A percentile compares a stretch with the other conserved stretches of the same genome.
Conservation (phyloP, 2,329 filamentous ascomycete species). For the Magnaporthales sp. region DNA sequence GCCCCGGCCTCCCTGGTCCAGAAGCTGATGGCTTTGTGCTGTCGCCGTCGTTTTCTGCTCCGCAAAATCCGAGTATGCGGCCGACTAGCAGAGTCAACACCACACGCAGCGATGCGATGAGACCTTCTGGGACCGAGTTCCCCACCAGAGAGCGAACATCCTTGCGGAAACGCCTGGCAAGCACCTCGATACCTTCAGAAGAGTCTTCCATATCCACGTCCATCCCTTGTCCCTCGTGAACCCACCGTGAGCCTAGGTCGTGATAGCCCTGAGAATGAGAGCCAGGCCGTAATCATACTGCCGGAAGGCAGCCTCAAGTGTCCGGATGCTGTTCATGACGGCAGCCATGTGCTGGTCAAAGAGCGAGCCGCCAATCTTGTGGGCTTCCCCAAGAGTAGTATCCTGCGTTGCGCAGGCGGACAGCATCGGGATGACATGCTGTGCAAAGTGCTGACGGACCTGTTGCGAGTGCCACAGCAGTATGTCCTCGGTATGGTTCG, state of each 20-base stretch:
- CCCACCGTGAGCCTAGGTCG: constrained; percentile 13
- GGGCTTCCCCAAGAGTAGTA: constrained; percentile 4
- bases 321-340: constrained; percentile 39
- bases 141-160: constrained; percentile 58
- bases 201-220: constrained; percentile 16
- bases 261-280: constrained; percentile 34
- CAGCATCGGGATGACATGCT: constrained; percentile 49
- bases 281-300: constrained; percentile 48
- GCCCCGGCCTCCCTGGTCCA: constrained; percentile 2
- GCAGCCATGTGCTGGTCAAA: constrained; percentile 38
- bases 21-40: constrained; percentile 1
- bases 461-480: constrained; percentile 53
- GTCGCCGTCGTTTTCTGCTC: constrained; percentile 1
- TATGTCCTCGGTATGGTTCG: constrained; percentile 45
- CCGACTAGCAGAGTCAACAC: constrained; percentile 40
- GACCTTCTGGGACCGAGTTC: constrained; percentile 47
- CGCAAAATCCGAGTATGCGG: background rate
- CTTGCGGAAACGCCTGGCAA: constrained; percentile 37
- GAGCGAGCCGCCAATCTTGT: constrained; percentile 2
- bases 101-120: constrained; percentile 43
- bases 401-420: constrained; percentile 26
- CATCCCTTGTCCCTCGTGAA: background rate
- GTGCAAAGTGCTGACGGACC: constrained; percentile 50
- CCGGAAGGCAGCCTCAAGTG: constrained; percentile 49
- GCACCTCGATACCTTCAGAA: constrained; percentile 29